Evolutionary conservation across 495 filamentous ascomycete species (phyloP).

Genomic region (Glarea lozoyensis): DNA sequence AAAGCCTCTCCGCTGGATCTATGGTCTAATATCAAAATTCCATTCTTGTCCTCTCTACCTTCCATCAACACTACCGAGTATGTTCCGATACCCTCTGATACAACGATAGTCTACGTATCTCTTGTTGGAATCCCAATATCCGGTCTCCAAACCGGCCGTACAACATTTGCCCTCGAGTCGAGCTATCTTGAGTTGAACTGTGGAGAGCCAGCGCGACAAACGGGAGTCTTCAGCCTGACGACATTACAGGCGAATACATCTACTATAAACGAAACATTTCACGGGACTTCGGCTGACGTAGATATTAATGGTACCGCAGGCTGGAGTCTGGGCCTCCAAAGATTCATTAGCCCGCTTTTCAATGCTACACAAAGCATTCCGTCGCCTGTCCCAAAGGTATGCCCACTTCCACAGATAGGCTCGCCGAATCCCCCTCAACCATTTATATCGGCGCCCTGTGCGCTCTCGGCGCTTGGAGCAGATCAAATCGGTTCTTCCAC

Average conservation of each 20-base stretch:
- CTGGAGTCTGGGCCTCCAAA: background rate
- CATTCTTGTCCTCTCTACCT: background rate
- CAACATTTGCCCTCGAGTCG: constrained; percentile 2
- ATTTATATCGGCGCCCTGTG: too few relatives aligned
- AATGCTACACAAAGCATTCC: too few relatives aligned
- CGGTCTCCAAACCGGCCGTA: background rate
- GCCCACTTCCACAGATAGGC: too few relatives aligned
- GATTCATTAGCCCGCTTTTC: background rate
- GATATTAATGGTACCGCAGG: background rate
- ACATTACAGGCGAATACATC: too few relatives aligned
- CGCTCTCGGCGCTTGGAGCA: too few relatives aligned
- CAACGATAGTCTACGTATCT: background rate
- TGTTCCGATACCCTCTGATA: background rate
- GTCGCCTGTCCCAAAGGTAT: too few relatives aligned
- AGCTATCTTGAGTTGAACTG: constrained; percentile 5
- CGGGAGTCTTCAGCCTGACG: too few relatives aligned
- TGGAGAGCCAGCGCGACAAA: background rate
- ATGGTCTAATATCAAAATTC: constrained; percentile 8
- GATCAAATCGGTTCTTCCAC: too few relatives aligned
- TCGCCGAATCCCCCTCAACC: too few relatives aligned
- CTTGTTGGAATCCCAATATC: constrained; percentile 2
- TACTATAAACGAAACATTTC: background rate
- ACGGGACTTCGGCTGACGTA: background rate
- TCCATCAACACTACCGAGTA: background rate
- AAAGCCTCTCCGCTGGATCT: constrained; percentile 1